Evolutionary conservation across 495 filamentous ascomycete species (phyloP).

Genomic region (Tuber umbilicatum): DNA sequence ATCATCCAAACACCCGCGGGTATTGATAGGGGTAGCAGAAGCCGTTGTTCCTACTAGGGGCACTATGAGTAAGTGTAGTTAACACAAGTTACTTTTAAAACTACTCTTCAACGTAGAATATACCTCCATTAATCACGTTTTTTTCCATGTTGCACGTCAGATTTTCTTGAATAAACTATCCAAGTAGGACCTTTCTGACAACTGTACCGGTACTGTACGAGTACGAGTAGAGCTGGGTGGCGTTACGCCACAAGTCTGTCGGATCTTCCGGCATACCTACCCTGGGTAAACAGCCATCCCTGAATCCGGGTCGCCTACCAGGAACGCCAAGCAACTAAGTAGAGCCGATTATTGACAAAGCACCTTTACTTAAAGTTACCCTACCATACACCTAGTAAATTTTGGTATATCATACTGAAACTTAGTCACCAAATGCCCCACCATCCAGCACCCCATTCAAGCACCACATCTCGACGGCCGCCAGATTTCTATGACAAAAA

Average conservation of each 20-base stretch:
- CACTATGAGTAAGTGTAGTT: neutral
- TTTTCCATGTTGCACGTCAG: neutral
- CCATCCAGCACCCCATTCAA: neutral
- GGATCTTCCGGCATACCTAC: neutral
- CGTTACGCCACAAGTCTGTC: neutral
- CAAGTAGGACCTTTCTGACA: neutral
- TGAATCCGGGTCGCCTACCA: neutral
- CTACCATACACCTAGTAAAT: neutral
- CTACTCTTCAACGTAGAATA: neutral
- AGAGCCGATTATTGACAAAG: neutral
- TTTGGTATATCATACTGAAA: no score
- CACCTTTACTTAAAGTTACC: neutral
- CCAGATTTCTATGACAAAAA: neutral
- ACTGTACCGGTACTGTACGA: no score
- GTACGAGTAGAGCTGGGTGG: no score
- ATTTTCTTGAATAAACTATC: neutral
- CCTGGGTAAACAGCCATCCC: neutral
- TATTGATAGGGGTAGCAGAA: neutral
- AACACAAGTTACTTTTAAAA: neutral
- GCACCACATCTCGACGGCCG: neutral
- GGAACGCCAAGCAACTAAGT: neutral
- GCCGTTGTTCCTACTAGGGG: neutral
- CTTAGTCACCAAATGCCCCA: neutral
- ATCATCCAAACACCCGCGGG: no score
- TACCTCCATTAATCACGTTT: neutral